Percentiles rank a stretch among this genome's conserved stretches.
These are phyloP conservation scores for Artemisia argyi DNA, from an alignment of 129 eudicot species.

Conservation along the genomic window DNA sequence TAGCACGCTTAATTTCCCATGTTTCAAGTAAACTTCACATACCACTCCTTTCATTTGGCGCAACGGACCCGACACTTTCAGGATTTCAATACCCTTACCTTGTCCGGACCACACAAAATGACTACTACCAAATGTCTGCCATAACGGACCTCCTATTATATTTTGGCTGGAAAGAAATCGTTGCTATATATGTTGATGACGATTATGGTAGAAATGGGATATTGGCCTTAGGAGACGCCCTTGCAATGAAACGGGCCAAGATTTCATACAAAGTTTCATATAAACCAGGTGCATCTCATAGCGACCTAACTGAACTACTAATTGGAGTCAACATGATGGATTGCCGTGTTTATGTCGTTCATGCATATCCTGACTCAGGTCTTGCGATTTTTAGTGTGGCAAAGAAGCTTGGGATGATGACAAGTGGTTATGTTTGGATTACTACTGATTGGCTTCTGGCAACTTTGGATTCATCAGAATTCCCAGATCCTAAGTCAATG, in stretches of 20 bases:
- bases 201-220: conserved; percentile 82
- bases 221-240: conserved; percentile 68
- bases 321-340: conserved; percentile 62
- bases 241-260: conserved; percentile 55
- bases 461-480: conserved; percentile 52
- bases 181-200: conserved; percentile 71
- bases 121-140: conserved; percentile 75
- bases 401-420: conserved; percentile 69
- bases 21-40: conserved; percentile 66
- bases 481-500: conserved; percentile 31
- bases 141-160: conserved; percentile 57
- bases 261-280: conserved; percentile 69
- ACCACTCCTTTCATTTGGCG: conserved; percentile 72
- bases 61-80: conserved; percentile 79
- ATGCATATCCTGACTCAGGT: conserved; percentile 81
- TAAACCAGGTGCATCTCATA: conserved; percentile 44
- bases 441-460: conserved; percentile 88
- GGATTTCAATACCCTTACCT: conserved; percentile 69
- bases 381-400: conserved; percentile 53
- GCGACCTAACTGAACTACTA: conserved; percentile 49
- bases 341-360: conserved; percentile 77
- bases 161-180: conserved; percentile 68
- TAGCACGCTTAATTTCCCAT: conserved; percentile 62
- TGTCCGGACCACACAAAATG: conserved; percentile 63
- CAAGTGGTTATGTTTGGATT: conserved; percentile 72